Conservation (phyloP, 257 asterid species). For the Scutellaria baicalensis region DNA sequence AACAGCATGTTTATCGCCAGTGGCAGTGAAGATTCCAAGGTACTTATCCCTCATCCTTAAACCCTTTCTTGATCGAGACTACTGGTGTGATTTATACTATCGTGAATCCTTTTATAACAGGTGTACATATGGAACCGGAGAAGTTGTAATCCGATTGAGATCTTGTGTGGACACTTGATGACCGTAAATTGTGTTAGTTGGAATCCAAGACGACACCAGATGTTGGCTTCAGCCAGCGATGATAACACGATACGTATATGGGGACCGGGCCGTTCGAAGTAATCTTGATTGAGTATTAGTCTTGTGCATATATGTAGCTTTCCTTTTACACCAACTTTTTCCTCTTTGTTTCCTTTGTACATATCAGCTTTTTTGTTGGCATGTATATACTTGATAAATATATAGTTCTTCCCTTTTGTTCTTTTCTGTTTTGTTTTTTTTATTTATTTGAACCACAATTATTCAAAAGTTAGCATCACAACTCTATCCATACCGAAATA, state of each 20-base stretch:
- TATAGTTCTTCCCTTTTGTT: background rate
- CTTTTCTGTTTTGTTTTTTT: no score
- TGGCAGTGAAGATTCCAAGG: conserved; percentile 95
- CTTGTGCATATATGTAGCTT: conserved; percentile 13
- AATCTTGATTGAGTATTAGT: conserved; percentile 3
- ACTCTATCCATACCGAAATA: no score
- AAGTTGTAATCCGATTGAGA: conserved; percentile 55
- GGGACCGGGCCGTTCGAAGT: conserved; percentile 51
- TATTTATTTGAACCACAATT: no score
- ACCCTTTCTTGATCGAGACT: background rate
- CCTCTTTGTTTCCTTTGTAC: conserved; percentile 11
- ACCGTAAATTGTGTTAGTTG: conserved; percentile 91
- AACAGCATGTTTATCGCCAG: conserved; percentile 72
- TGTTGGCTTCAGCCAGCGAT: conserved; percentile 93
- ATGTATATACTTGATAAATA: conserved; percentile 17
- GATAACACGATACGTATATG: conserved; percentile 86
- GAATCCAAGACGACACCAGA: conserved; percentile 64
- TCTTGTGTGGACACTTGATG: conserved; percentile 66
- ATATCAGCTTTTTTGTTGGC: conserved; percentile 7
- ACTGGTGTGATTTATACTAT: background rate
- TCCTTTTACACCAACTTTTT: background rate
- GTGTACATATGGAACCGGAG: conserved; percentile 80
- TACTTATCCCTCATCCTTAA: conserved; percentile 16
- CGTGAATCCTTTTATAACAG: conserved; percentile 10
- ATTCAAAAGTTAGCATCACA: no score